phyloP scores from a whole-genome alignment of 1,284 basidiomycete species.

The Cutaneotrichosporon dermatis region DNA sequence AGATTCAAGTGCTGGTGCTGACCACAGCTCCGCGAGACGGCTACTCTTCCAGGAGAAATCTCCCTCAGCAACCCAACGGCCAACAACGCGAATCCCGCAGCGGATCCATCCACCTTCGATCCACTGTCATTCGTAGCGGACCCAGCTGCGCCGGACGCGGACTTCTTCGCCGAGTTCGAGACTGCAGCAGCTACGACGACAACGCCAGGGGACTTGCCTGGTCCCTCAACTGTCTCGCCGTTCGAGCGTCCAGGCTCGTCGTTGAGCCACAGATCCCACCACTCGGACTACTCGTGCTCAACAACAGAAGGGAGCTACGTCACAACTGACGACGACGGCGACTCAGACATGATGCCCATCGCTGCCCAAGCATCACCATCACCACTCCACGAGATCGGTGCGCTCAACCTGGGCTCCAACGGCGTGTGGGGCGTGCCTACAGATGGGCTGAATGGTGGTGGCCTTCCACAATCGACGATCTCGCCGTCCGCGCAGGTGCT shows the following conservation, averaged over 20 bases:
- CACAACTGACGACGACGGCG: constrained; percentile 17
- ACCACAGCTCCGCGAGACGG: constrained; percentile 2
- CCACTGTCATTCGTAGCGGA: constrained; percentile 17
- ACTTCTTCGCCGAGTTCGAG: constrained; percentile 10
- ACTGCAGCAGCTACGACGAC: not conserved
- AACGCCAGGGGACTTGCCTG: too few species aligned
- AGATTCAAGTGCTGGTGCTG: not conserved
- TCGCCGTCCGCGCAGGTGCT: constrained; percentile 9
- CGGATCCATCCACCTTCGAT: constrained; percentile 11
- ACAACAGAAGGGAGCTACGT: constrained; percentile 5
- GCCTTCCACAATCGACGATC: constrained; percentile 7
- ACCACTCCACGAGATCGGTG: constrained; percentile 11
- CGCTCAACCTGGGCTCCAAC: constrained; percentile 8
- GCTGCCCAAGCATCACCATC: constrained; percentile 6
- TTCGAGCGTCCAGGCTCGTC: constrained; percentile 13
- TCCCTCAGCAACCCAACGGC: not conserved
- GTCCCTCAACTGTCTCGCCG: not conserved
- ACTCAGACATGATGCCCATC: constrained; percentile 2
- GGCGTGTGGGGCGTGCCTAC: not conserved
- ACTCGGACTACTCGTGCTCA: constrained; percentile 5
- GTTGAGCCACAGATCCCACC: constrained; percentile 6
- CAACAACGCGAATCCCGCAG: too few species aligned
- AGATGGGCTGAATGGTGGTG: too few species aligned
- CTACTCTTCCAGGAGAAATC: not conserved
- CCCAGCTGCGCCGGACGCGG: not conserved